phyloP scores from a whole-genome alignment of 768 basidiomycete genomes.

The Lanmaoa pseudosensibilis region DNA sequence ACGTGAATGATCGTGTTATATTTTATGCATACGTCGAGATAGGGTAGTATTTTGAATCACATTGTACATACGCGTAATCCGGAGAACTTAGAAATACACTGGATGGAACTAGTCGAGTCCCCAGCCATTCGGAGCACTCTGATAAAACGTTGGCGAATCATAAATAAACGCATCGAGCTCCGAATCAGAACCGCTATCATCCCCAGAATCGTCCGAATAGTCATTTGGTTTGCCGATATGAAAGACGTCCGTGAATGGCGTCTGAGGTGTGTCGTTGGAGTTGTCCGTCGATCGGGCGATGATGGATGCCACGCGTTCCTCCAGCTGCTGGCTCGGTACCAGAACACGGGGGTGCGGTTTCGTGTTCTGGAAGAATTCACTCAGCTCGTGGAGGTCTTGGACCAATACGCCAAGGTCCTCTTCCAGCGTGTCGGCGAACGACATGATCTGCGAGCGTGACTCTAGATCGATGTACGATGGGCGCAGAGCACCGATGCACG shows the following conservation, averaged over 20 bases:
- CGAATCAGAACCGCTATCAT: conserved; percentile 40
- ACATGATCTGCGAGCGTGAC: conserved; percentile 43
- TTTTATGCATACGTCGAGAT: neutral
- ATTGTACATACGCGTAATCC: conserved; percentile 5
- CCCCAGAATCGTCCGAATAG: conserved; percentile 48
- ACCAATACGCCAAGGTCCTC: conserved; percentile 78
- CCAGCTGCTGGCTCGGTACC: conserved; percentile 59
- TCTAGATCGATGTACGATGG: conserved; percentile 75
- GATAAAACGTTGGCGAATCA: conserved; percentile 51
- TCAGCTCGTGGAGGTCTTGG: conserved; percentile 74
- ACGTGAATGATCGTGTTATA: conserved; percentile 10
- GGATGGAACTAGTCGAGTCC: conserved; percentile 11
- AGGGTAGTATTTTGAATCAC: neutral
- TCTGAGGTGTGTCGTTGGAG: conserved; percentile 60
- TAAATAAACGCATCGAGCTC: conserved; percentile 59
- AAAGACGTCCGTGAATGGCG: conserved; percentile 81
- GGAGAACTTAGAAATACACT: neutral
- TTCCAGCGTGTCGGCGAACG: conserved; percentile 41
- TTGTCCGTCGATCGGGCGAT: conserved; percentile 72
- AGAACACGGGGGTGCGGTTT: conserved; percentile 36
- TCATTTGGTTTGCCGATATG: conserved; percentile 43
- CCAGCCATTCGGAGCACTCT: conserved; percentile 46
- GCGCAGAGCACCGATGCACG: conserved; percentile 68
- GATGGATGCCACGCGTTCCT: conserved; percentile 80
- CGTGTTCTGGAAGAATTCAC: conserved; percentile 64